Percentiles rank a stretch among this genome's conserved stretches.
These are phyloP conservation scores for Colletotrichum horii DNA, from an alignment of 2,329 filamentous ascomycete species.

Conservation along the genomic window DNA sequence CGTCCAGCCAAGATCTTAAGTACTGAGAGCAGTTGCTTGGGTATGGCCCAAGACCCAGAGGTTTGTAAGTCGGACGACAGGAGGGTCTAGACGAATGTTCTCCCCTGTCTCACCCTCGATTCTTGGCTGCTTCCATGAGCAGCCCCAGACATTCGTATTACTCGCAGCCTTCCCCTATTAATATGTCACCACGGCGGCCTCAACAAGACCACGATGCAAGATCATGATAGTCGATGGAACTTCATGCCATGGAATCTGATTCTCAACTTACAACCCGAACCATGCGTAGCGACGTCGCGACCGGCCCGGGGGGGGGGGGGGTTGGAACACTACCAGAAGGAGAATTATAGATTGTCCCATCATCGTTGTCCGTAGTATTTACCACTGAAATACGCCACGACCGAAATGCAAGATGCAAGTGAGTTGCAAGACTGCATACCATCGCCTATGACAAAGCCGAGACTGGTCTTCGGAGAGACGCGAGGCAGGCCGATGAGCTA, in stretches of 20 bases:
- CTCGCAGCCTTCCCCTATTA: fast-evolving
- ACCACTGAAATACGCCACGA: not conserved
- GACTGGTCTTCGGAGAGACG: not conserved
- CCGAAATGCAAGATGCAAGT: not conserved
- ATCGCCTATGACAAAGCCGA: not conserved
- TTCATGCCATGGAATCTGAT: not conserved
- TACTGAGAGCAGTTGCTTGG: too few species aligned
- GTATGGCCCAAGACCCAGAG: too few species aligned
- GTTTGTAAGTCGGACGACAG: too few species aligned
- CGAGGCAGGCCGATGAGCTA: fast-evolving
- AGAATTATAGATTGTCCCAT: fast-evolving
- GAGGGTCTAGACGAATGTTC: too few species aligned
- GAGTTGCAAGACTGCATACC: not conserved
- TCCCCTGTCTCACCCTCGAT: not conserved
- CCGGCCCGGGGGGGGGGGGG: too few species aligned
- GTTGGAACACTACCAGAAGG: not conserved
- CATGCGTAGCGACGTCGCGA: fast-evolving
- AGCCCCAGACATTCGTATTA: not conserved
- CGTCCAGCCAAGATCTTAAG: too few species aligned
- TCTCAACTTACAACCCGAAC: not conserved
- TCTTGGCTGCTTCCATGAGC: not conserved
- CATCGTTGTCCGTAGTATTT: not conserved
- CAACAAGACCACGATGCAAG: not conserved
- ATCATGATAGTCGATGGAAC: fast-evolving
- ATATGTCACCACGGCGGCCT: not conserved